Percentiles rank a stretch among this genome's conserved stretches.
phyloP scores from a whole-genome alignment of 73 alveolate genomes.

The Tetrahymena elliotti region DNA sequence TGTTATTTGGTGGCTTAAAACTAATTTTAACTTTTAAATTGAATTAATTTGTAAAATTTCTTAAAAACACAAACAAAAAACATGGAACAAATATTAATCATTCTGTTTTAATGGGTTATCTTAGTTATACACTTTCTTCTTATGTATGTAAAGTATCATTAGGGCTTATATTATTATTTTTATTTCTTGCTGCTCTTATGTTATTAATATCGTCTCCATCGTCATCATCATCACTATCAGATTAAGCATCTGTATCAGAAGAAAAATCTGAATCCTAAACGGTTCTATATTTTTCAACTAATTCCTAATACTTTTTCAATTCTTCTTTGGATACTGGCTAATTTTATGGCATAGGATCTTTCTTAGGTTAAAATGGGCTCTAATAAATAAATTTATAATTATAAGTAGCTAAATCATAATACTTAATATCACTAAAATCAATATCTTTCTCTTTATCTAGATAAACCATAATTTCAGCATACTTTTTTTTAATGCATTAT shows the following conservation, averaged over 20 bases:
- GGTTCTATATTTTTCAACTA: not conserved
- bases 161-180: not conserved
- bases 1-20: too few species aligned
- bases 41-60: too few species aligned
- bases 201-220: not conserved
- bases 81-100: not conserved
- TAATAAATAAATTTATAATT: not conserved
- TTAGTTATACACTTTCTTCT: not conserved
- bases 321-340: not conserved
- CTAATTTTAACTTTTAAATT: too few species aligned
- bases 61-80: not conserved
- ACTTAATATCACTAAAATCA: not conserved
- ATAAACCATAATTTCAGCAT: not conserved
- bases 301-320: not conserved
- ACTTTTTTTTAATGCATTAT: not conserved
- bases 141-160: not conserved
- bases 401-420: not conserved
- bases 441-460: not conserved
- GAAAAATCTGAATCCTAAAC: not conserved
- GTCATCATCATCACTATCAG: not conserved
- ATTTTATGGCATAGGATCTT: not conserved
- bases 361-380: not conserved
- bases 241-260: not conserved
- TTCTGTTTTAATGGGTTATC: not conserved
- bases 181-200: not conserved